Conservation (phyloP, 176 grass and related monocot genomes). For the Lolium rigidum region DNA sequence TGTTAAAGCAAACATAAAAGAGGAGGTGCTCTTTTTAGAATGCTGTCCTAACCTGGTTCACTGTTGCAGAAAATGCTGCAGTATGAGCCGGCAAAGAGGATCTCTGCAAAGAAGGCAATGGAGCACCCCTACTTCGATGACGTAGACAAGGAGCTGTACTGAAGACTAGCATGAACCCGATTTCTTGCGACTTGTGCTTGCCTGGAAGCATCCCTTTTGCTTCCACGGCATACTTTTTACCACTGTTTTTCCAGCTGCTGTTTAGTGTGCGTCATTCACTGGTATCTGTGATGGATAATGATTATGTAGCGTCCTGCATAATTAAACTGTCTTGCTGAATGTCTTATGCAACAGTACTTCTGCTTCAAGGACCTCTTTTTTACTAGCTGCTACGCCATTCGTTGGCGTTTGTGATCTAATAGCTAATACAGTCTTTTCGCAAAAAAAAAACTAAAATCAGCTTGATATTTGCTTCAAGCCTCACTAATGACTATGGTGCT, state of each 20-base stretch:
- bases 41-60: background rate
- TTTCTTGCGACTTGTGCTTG: slow-evolving; percentile 3
- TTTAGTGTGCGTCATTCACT: slow-evolving; percentile 25
- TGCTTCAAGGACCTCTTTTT: slow-evolving; percentile 12
- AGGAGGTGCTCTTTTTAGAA: background rate
- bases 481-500: too few relatives aligned
- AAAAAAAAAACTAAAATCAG: too few relatives aligned
- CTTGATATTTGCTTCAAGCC: too few relatives aligned
- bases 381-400: background rate
- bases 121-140: slow-evolving; percentile 81
- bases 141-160: slow-evolving; percentile 68
- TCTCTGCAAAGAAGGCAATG: slow-evolving; percentile 80
- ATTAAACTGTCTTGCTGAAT: background rate
- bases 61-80: slow-evolving; percentile 72
- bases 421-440: too few relatives aligned
- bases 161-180: slow-evolving; percentile 38
- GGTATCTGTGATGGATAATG: slow-evolving; percentile 24
- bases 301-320: background rate
- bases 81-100: slow-evolving; percentile 76
- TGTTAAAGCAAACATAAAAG: background rate
- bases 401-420: background rate
- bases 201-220: slow-evolving; percentile 71
- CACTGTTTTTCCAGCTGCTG: slow-evolving; percentile 32
- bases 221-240: slow-evolving; percentile 16
- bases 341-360: background rate